Percentiles rank a stretch among this genome's conserved stretches.
phyloP scores from a whole-genome alignment of 2,329 filamentous ascomycete species.

The Knufia fluminis region DNA sequence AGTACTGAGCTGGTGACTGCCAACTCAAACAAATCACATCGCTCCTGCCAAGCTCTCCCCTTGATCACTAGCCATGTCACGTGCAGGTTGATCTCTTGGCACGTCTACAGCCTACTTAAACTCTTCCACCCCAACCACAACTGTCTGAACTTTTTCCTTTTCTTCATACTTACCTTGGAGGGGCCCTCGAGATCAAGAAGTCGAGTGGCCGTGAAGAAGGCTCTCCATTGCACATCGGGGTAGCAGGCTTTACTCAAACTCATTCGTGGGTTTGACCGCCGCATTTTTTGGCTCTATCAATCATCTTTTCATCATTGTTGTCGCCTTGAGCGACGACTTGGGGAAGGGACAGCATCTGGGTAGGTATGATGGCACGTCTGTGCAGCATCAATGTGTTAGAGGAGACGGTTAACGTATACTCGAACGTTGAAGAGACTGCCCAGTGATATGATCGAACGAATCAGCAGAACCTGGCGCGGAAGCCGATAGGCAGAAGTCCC shows the following conservation, averaged over 20 bases:
- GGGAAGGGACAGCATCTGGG: too few relatives aligned
- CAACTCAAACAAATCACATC: too few relatives aligned
- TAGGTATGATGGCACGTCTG: too few relatives aligned
- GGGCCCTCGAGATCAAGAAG: constrained; percentile 12
- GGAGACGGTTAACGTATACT: too few relatives aligned
- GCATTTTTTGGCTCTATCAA: constrained; percentile 24
- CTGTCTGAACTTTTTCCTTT: neutral
- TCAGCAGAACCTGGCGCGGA: neutral
- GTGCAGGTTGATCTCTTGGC: neutral
- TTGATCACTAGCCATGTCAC: neutral
- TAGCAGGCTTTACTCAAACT: constrained; percentile 18
- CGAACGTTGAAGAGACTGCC: neutral
- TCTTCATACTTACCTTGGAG: constrained; percentile 15
- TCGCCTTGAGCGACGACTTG: constrained; percentile 20
- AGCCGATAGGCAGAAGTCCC: too few relatives aligned
- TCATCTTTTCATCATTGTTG: constrained; percentile 22
- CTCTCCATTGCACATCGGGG: constrained; percentile 17
- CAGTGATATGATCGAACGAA: neutral
- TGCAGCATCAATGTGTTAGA: neutral
- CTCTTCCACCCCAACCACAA: neutral
- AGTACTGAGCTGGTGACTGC: too few relatives aligned
- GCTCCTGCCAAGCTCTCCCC: too few relatives aligned
- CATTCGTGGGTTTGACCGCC: constrained; percentile 24
- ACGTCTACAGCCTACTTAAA: neutral
- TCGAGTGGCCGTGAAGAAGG: constrained; percentile 5